Evolutionary conservation across 2,329 filamentous ascomycete genomes (phyloP).

Genomic region (Hirsutella rhossiliensis): DNA sequence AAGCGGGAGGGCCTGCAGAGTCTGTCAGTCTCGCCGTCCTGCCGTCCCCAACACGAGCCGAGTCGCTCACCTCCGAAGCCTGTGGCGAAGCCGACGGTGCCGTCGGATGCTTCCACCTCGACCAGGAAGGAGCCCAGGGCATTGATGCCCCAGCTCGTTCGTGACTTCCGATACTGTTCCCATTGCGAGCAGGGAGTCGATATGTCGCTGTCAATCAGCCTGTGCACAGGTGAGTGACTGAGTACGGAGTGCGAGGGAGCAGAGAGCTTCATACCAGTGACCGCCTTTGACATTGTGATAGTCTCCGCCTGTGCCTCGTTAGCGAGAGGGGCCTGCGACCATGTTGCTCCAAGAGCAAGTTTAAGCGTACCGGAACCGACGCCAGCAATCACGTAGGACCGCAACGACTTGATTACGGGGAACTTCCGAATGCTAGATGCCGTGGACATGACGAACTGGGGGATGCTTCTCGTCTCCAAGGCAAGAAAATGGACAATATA

Average conservation of each 20-base stretch:
- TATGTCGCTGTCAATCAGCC: conserved; percentile 86
- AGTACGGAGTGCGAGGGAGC: not conserved
- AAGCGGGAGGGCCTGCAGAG: conserved; percentile 62
- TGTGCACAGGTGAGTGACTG: conserved; percentile 25
- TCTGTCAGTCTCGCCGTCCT: not conserved
- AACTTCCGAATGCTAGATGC: conserved; percentile 36
- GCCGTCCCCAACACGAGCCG: too few relatives aligned
- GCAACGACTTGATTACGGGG: conserved; percentile 63
- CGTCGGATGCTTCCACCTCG: conserved; percentile 79
- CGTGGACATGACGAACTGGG: not conserved
- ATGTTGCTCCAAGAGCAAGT: not conserved
- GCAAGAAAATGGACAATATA: too few relatives aligned
- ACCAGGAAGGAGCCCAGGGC: conserved; percentile 86
- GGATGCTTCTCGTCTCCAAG: too few relatives aligned
- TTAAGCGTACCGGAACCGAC: conserved; percentile 16
- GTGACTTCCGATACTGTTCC: conserved; percentile 75
- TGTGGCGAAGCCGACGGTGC: conserved; percentile 87
- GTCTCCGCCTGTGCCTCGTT: conserved; percentile 47
- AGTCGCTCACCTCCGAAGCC: conserved; percentile 62
- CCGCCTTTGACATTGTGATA: conserved; percentile 84
- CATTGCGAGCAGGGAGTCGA: conserved; percentile 86
- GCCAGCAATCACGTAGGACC: conserved; percentile 53
- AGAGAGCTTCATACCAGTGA: conserved; percentile 38
- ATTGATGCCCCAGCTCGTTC: conserved; percentile 93
- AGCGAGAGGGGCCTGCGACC: not conserved